These are phyloP conservation scores for Metarhizium sp. DNA, from an alignment of 2,329 filamentous ascomycete species.

Conservation along the genomic window DNA sequence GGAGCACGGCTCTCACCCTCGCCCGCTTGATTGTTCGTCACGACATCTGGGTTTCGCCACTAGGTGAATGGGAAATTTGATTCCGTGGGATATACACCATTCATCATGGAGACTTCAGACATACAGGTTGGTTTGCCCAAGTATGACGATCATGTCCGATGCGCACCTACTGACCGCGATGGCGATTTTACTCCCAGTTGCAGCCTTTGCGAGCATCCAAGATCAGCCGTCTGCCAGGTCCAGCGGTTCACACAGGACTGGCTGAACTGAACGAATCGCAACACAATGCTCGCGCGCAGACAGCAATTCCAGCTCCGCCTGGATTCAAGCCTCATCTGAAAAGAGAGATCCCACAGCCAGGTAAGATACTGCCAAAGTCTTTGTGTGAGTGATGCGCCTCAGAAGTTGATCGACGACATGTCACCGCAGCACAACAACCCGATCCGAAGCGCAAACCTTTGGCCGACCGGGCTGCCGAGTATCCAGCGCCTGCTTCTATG, in stretches of 20 bases:
- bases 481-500: slow-evolving; percentile 17
- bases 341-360: slow-evolving; percentile 37
- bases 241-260: slow-evolving; percentile 23
- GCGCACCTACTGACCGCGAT: neutral
- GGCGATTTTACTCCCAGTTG: neutral
- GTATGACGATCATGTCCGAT: neutral
- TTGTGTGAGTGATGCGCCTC: neutral
- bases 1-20: slow-evolving; percentile 24
- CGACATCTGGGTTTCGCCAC: neutral
- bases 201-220: slow-evolving; percentile 21
- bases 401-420: slow-evolving; percentile 8
- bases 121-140: slow-evolving; percentile 15
- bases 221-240: slow-evolving; percentile 22
- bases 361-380: slow-evolving; percentile 19
- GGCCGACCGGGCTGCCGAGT: slow-evolving; percentile 44
- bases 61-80: neutral
- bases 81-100: slow-evolving; percentile 13
- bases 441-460: slow-evolving; percentile 53
- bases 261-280: slow-evolving; percentile 52
- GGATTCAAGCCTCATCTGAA: slow-evolving; percentile 33
- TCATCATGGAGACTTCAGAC: slow-evolving; percentile 23
- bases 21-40: neutral
- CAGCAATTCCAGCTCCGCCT: slow-evolving; percentile 31
- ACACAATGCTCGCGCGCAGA: slow-evolving; percentile 42
- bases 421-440: slow-evolving; percentile 38